Conservation (phyloP, 169 alveolate genomes). For the Cryptosporidium tyzzeri region DNA sequence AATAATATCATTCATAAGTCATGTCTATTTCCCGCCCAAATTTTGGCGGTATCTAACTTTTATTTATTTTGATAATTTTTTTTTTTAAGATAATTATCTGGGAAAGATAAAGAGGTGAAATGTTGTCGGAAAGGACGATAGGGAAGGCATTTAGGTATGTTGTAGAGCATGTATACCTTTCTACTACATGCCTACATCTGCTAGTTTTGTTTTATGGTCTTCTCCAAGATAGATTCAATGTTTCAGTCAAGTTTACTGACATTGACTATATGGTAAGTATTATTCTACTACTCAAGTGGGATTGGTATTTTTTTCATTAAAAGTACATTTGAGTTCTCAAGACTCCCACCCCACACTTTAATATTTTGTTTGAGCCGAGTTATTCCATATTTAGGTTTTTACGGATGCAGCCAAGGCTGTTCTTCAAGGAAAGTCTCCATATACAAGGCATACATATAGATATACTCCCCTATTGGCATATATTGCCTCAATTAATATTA, state of each 20-base stretch:
- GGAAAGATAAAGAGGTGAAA: constrained; percentile 46
- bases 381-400: constrained; percentile 84
- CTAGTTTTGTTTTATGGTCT: constrained; percentile 79
- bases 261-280: constrained; percentile 90
- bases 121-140: constrained; percentile 67
- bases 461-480: constrained; percentile 96
- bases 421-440: constrained; percentile 93
- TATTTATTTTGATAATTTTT: background rate
- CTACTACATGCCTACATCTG: constrained; percentile 61
- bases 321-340: background rate
- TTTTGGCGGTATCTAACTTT: constrained; percentile 66
- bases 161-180: constrained; percentile 63
- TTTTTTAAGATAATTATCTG: background rate
- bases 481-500: constrained; percentile 76
- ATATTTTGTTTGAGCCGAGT: background rate
- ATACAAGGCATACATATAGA: constrained; percentile 96
- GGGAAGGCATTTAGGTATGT: constrained; percentile 68
- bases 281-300: background rate
- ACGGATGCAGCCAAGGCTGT: constrained; percentile 96
- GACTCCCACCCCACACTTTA: background rate
- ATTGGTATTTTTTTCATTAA: background rate
- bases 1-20: background rate
- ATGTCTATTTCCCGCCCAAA: constrained; percentile 51
- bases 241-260: constrained; percentile 94
- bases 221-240: constrained; percentile 76